Conservation (phyloP, 2,329 filamentous ascomycete genomes). For the Elsinoe fawcettii region DNA sequence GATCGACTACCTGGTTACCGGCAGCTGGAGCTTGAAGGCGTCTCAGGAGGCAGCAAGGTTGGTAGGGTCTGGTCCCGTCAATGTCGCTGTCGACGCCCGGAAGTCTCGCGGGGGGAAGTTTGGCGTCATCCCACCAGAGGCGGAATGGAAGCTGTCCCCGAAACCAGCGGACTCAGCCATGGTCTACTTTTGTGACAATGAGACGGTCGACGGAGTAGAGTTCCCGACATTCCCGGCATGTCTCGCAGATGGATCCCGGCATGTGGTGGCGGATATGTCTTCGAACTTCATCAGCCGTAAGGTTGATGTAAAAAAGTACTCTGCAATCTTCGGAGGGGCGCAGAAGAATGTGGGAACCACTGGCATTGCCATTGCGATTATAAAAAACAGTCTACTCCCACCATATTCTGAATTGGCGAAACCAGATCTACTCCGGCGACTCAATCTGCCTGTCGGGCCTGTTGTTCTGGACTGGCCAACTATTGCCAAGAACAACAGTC, state of each 20-base stretch:
- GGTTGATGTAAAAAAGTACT: conserved; percentile 71
- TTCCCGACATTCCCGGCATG: conserved; percentile 65
- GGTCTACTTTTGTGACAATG: conserved; percentile 88
- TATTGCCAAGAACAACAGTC: conserved; percentile 83
- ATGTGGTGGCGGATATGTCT: conserved; percentile 84
- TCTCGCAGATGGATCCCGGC: conserved; percentile 52
- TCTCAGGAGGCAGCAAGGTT: conserved; percentile 73
- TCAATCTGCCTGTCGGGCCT: conserved; percentile 70
- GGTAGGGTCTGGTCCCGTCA: conserved; percentile 69
- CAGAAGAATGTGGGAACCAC: conserved; percentile 90
- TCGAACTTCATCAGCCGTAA: conserved; percentile 84
- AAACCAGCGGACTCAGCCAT: conserved; percentile 57
- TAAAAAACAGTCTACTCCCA: conserved; percentile 73
- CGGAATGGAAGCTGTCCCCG: conserved; percentile 62
- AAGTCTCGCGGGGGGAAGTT: conserved; percentile 69
- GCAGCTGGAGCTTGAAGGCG: conserved; percentile 85
- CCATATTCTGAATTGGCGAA: conserved; percentile 58
- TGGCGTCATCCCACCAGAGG: conserved; percentile 70
- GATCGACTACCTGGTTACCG: conserved; percentile 85
- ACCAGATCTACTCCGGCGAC: conserved; percentile 60
- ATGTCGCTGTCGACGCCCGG: conserved; percentile 62
- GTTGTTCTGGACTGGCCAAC: conserved; percentile 75
- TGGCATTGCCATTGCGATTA: conserved; percentile 76
- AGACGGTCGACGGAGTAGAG: conserved; percentile 90
- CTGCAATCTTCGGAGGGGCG: conserved; percentile 78